Evolutionary conservation across 192 early-diverging fungal species (phyloP).

Genomic region (Chytriomyces sp.): DNA sequence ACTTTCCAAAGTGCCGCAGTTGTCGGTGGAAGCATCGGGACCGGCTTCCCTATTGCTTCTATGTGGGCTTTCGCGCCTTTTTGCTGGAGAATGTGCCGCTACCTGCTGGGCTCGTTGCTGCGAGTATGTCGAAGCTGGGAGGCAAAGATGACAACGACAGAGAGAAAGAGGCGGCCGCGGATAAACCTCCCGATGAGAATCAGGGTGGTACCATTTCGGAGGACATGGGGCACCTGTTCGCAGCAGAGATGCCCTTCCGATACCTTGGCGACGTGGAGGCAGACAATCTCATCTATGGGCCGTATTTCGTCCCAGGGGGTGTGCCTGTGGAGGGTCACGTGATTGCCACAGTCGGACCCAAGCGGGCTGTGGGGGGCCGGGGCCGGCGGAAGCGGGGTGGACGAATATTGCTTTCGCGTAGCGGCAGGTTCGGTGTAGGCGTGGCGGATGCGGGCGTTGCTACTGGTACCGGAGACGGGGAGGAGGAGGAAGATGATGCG

Average conservation of each 20-base stretch:
- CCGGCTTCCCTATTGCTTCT: neutral
- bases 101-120: neutral
- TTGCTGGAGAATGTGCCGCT: neutral
- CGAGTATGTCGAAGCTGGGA: neutral
- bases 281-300: conserved; percentile 14
- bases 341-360: neutral
- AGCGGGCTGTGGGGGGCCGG: neutral
- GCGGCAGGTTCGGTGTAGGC: too few relatives aligned
- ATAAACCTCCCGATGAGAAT: too few relatives aligned
- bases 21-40: neutral
- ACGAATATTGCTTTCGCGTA: neutral
- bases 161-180: too few relatives aligned
- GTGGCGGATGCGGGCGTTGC: too few relatives aligned
- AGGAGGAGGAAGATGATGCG: too few relatives aligned
- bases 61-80: conserved; percentile 24
- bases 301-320: conserved; percentile 23
- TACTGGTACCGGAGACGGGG: too few relatives aligned
- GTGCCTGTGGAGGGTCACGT: neutral
- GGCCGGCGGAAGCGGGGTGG: neutral
- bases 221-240: neutral
- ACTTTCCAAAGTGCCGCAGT: conserved; percentile 22
- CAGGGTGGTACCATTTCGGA: neutral
- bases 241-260: neutral
- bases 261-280: neutral
- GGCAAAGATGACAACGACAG: too few relatives aligned